Conservation (phyloP, 768 basidiomycete genomes). For the Coprinopsis sp. region DNA sequence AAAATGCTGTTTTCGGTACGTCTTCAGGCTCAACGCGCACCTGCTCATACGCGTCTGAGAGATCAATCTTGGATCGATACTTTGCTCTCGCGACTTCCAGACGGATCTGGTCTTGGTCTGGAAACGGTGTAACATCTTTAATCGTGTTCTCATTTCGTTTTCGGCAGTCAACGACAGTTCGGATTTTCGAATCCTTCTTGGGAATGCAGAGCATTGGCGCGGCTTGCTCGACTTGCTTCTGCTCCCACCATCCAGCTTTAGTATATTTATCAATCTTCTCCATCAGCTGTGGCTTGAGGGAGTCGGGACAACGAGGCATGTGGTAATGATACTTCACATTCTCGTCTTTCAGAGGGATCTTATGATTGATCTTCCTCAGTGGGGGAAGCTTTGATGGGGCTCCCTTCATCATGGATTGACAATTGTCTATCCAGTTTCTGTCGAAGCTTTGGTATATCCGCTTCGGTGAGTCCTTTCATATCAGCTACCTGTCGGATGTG, state of each 20-base stretch:
- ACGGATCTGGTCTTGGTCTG: constrained; percentile 31
- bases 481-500: too few species aligned
- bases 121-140: constrained; percentile 36
- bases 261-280: background rate
- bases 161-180: constrained; percentile 32
- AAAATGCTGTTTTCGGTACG: constrained; percentile 28
- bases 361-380: background rate
- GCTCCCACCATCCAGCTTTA: constrained; percentile 1
- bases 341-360: background rate
- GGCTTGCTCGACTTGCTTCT: too few species aligned
- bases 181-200: constrained; percentile 18
- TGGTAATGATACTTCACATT: background rate
- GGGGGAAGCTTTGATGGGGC: too few species aligned
- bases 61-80: constrained; percentile 35
- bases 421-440: too few species aligned
- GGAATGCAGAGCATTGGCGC: constrained; percentile 33
- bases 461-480: too few species aligned
- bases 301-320: background rate
- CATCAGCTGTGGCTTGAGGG: background rate
- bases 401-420: too few species aligned
- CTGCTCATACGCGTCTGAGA: constrained; percentile 41
- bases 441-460: too few species aligned
- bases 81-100: constrained; percentile 28
- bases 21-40: constrained; percentile 27
- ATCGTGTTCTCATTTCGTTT: constrained; percentile 37